Evolutionary conservation across 345 rosid species (phyloP).

Genomic region (Euphorbia peplus): DNA sequence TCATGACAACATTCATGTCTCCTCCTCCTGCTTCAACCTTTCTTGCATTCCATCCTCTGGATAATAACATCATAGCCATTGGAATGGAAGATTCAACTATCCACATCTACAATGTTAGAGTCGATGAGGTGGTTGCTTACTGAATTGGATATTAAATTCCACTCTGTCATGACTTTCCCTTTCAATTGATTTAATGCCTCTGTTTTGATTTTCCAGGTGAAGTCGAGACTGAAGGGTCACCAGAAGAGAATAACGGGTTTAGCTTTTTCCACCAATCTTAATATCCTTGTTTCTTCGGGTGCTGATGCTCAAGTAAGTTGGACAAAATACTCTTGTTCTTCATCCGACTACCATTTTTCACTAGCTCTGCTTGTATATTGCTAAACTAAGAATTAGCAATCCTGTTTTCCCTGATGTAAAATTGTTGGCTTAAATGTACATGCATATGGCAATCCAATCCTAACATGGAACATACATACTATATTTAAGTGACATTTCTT

Average conservation of each 20-base stretch:
- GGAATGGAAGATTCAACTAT: conserved; percentile 92
- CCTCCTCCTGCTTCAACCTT: conserved; percentile 84
- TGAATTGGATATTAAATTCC: not conserved
- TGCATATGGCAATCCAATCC: not conserved
- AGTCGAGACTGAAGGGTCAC: conserved; percentile 82
- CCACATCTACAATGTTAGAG: conserved; percentile 76
- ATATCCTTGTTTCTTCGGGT: conserved; percentile 82
- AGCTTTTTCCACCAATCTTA: conserved; percentile 73
- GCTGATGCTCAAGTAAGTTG: conserved; percentile 87
- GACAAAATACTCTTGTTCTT: not conserved
- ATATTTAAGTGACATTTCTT: not conserved
- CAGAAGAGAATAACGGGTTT: conserved; percentile 78
- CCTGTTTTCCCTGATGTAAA: not conserved
- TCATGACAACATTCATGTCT: conserved; percentile 84
- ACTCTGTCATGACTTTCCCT: not conserved
- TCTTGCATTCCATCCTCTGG: conserved; percentile 85
- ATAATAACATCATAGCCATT: conserved; percentile 80
- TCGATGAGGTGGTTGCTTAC: conserved; percentile 57
- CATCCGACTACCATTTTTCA: not conserved
- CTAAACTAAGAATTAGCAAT: not conserved
- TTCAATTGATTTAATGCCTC: not conserved
- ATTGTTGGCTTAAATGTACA: not conserved
- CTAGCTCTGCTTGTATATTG: not conserved
- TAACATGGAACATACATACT: not conserved
- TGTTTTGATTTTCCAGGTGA: conserved; percentile 50